Evolutionary conservation across 2,329 filamentous ascomycete species (phyloP).

Genomic region (Sordariomycetes sp.): DNA sequence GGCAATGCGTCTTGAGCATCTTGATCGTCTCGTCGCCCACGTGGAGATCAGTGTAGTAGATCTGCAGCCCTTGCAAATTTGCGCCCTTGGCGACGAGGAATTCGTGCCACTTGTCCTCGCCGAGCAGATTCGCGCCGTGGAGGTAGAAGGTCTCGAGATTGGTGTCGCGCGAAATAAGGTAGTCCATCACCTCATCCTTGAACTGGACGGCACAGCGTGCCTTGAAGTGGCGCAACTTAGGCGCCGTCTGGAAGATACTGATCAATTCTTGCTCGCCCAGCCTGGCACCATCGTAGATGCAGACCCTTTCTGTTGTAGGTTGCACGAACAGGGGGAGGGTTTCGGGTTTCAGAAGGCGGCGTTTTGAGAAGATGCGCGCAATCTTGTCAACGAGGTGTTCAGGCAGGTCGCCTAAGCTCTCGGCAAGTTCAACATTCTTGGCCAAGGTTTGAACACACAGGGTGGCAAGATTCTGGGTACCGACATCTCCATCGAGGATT

Average conservation of each 20-base stretch:
- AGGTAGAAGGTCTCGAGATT: constrained; percentile 66
- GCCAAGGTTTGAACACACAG: constrained; percentile 55
- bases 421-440: constrained; percentile 52
- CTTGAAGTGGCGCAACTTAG: constrained; percentile 60
- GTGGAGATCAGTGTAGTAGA: constrained; percentile 77
- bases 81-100: constrained; percentile 59
- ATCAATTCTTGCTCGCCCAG: constrained; percentile 70
- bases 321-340: constrained; percentile 50
- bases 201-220: constrained; percentile 83
- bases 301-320: constrained; percentile 37
- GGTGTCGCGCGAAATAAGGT: constrained; percentile 64
- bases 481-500: constrained; percentile 67
- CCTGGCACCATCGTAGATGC: constrained; percentile 51
- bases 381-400: constrained; percentile 47
- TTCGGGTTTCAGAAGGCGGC: constrained; percentile 41
- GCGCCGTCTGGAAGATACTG: constrained; percentile 68
- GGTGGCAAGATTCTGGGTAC: constrained; percentile 59
- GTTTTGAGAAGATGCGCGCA: constrained; percentile 50
- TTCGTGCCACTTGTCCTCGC: constrained; percentile 64
- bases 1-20: constrained; percentile 54
- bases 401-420: constrained; percentile 52
- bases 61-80: constrained; percentile 58
- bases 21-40: constrained; percentile 64
- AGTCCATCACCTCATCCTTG: constrained; percentile 76
- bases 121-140: constrained; percentile 76